Evolutionary conservation across 129 eudicot species (phyloP).

Genomic region (sunflower (Helianthus annuus)): HanXRQr2.0-SUNRISE NC_035446.2:27564291-27564790

Average conservation of each 20-base stretch:
- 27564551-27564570: slow-evolving; percentile 24
- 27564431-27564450: slow-evolving; percentile 72
- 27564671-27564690: slow-evolving; percentile 1
- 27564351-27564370: slow-evolving; percentile 91
- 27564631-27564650: slow-evolving; percentile 12
- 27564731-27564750: neutral
- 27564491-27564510: slow-evolving; percentile 14
- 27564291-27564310: slow-evolving; percentile 73
- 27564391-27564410: slow-evolving; percentile 97
- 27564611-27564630: slow-evolving; percentile 14
- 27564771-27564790: neutral
- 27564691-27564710: slow-evolving; percentile 4
- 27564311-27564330: slow-evolving; percentile 94
- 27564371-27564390: slow-evolving; percentile 91
- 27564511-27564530: slow-evolving; percentile 42
- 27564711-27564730: neutral
- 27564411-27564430: slow-evolving; percentile 98
- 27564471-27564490: slow-evolving; percentile 17
- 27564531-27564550: slow-evolving; percentile 36
- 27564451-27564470: neutral
- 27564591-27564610: neutral
- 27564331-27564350: slow-evolving; percentile 96
- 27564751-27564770: neutral
- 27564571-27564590: slow-evolving; percentile 18
- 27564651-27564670: neutral